Base-by-base conservation (phyloP, 2,329 filamentous ascomycete species). In the Colletotrichum australisinense region DNA sequence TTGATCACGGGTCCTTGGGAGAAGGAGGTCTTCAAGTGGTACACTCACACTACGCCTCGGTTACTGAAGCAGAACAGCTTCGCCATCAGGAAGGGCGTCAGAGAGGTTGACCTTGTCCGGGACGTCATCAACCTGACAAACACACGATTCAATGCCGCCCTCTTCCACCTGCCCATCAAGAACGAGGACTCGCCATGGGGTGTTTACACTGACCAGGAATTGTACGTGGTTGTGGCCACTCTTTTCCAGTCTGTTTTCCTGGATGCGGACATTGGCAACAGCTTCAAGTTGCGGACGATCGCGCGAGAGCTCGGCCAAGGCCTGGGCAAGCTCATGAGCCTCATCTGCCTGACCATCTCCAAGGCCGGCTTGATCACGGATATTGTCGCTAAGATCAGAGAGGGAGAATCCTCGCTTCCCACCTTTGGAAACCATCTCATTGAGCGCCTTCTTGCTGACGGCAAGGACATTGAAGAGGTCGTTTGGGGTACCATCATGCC, bases 391-490 rank as follows among this genome's bases (percentile, higher is more conserved):
- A 84, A 86, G 59, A 87, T 89, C 76, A 84, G 87, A n/a, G 76
- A 78, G 16, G 76, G 78, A 16, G 83, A 74, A 32, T 58, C 68
- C 5, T 74, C 72, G n/a, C 69, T 65, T 85, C 71, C 85, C n/a
- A 86, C 89, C 57, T 92, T 91, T 75, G 91, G 91, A 5, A 84
- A 86, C 26, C 85, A 89, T 63, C 86, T 92, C 80, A 86, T 92
- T 63, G 84, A 87, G 66, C 83, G 86, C 8, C 83, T 92, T 73
- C 79, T 91, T 38, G 87, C 90, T 32, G 84, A 83, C 63, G 88
- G 88, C 1, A 82, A 90, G 58, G 84, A 84, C 46, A 80, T 86
- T 11, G 86, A 89, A 53, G 87, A 91, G 62, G 85, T 90, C 49
- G 87, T 90, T 8, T 90, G 86, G 84, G 86, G 85, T 6, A 87